Evolutionary conservation across 2,329 filamentous ascomycete species (phyloP), one percentile per base, ranked within the genome.

Genomic region (Colletotrichum truncatum): DNA sequence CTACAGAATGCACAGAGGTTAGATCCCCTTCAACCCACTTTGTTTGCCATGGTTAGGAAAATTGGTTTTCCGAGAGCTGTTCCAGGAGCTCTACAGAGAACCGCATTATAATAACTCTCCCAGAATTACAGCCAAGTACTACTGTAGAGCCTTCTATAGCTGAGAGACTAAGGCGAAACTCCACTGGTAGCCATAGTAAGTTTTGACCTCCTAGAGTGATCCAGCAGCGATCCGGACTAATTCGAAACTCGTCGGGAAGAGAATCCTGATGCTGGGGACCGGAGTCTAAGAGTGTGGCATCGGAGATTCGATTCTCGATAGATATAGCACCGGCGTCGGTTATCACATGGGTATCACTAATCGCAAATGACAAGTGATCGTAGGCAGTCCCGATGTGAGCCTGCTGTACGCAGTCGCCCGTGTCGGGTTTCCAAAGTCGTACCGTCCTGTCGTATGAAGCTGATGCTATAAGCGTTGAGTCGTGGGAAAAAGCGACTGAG

Each of bases 401-500:
- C n/a, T n/a, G n/a, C n/a, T n/a, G n/a, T n/a, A n/a, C n/a, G n/a
- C n/a, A n/a, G n/a, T n/a, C n/a, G n/a, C n/a, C n/a, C n/a, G n/a
- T 46, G 12, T 46, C 21, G 28, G 21, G 12, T 14, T 25, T 23
- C 28, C 49, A 54, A 30, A 53, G 21, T 18, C 43, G 26, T 6
- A 48, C 43, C 21, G 21, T 48, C 21, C n/a, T n/a, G 26, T 48
- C 43, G 6, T 11, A 6, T 8, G 43, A 48, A 10, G 21, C 43
- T n/a, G 43, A 48, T 25, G 43, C 43, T n/a, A 48, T 11, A 48
- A 25, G 43, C 10, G 43, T 46, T 11, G 54, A 64, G 38, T 69
- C 46, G 25, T 52, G 32, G n/a, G 66, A 68, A 49, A 69, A 69
- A 2, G 39, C 53, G 1, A 66, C 57, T 14, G 57, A 55, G 3